Conservation (phyloP, 129 eudicot species). For the Oenanthe sinensis region DNA sequence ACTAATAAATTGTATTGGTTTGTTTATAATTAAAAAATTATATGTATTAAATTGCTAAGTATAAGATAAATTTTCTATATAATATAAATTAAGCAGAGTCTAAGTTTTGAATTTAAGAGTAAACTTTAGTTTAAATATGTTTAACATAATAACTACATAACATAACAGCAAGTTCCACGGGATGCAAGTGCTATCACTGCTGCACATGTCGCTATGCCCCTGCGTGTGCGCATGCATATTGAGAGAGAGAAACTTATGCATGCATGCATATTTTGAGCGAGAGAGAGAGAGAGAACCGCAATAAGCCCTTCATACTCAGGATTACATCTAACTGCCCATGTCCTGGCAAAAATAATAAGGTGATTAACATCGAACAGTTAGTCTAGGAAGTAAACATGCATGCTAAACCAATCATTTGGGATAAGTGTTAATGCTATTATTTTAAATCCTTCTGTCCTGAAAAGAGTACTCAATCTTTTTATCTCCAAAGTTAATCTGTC, state of each 20-base stretch:
- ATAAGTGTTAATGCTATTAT: background rate
- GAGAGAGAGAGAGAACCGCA: constrained; percentile 36
- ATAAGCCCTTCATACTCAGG: constrained; percentile 82
- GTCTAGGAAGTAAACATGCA: background rate
- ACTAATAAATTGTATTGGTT: background rate
- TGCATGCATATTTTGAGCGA: background rate
- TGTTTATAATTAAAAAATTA: background rate
- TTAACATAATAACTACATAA: too few relatives aligned
- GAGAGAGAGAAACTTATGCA: background rate
- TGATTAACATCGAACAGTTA: background rate
- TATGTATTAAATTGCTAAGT: background rate
- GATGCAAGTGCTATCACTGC: too few relatives aligned
- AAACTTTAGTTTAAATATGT: too few relatives aligned
- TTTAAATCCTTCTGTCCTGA: background rate
- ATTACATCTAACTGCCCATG: constrained; percentile 91
- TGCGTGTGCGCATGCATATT: background rate
- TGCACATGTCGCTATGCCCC: too few relatives aligned
- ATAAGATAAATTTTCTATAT: background rate
- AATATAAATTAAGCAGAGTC: too few relatives aligned
- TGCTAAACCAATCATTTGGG: background rate
- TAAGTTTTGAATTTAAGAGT: too few relatives aligned
- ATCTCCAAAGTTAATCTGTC: background rate
- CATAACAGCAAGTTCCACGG: too few relatives aligned
- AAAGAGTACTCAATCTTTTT: background rate
- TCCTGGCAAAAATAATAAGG: constrained; percentile 43